phyloP scores from a whole-genome alignment of 371 early-diverging fungal species.

The Mortierella sp. region DNA sequence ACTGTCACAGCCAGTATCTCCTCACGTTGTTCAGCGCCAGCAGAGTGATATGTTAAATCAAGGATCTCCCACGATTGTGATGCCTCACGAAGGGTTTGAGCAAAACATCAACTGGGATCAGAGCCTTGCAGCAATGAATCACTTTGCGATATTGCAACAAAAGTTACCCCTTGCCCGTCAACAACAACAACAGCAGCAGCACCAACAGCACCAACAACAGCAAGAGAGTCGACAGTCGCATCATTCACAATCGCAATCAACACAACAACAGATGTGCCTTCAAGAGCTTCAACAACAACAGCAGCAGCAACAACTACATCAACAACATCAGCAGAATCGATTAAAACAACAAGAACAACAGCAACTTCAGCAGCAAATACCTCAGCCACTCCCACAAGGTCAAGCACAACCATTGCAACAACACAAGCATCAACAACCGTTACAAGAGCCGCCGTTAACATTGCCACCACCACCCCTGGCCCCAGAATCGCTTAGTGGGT shows the following conservation, averaged over 20 bases:
- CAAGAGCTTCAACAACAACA: conserved; percentile 3
- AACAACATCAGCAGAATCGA: background rate
- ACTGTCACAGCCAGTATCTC: background rate
- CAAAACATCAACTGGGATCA: conserved; percentile 3
- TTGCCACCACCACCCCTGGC: background rate
- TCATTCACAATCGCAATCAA: background rate
- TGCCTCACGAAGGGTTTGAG: background rate
- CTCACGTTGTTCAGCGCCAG: background rate
- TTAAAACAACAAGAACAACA: background rate
- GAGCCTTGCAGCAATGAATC: conserved; percentile 12
- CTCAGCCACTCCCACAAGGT: background rate
- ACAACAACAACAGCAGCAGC: background rate
- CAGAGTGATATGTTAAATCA: background rate
- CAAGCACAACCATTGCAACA: background rate
- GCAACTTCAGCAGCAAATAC: background rate
- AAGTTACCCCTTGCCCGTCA: conserved; percentile 10
- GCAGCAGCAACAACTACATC: background rate
- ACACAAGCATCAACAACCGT: background rate
- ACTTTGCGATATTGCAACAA: conserved; percentile 7
- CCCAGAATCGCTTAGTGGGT: background rate
- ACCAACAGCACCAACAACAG: conserved; percentile 14
- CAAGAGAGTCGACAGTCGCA: background rate
- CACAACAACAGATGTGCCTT: background rate
- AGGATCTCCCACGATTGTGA: background rate
- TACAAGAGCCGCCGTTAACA: background rate